A percentile compares a stretch with the other conserved stretches of the same genome.
phyloP scores from a whole-genome alignment of 2,329 filamentous ascomycete genomes.

The Acephala macrosclerotiorum region DNA sequence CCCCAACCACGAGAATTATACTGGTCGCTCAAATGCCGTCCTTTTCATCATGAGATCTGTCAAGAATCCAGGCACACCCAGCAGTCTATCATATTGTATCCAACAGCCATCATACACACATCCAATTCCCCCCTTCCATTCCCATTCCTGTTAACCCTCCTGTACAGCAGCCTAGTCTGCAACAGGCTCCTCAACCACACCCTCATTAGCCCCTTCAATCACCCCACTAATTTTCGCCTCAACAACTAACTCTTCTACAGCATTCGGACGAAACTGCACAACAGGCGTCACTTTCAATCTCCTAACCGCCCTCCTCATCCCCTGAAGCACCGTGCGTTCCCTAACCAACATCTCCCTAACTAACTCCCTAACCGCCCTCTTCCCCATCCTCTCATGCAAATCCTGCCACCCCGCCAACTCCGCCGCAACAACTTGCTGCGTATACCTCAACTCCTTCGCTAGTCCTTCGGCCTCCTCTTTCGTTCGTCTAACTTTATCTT shows the following conservation, averaged over 20 bases:
- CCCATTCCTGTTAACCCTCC: too few species aligned
- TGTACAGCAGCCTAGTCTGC: not conserved
- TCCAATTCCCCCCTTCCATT: not conserved
- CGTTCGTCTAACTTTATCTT: slow-evolving; percentile 76
- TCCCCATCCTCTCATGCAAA: slow-evolving; percentile 79
- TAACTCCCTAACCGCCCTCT: slow-evolving; percentile 76
- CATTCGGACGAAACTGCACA: not conserved
- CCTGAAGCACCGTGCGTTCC: slow-evolving; percentile 81
- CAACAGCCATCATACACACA: slow-evolving; percentile 10
- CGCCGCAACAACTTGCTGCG: slow-evolving; percentile 89
- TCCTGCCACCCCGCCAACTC: slow-evolving; percentile 96
- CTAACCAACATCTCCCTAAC: slow-evolving; percentile 80
- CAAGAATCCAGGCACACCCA: not conserved
- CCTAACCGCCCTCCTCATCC: slow-evolving; percentile 80
- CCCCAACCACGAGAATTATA: not conserved
- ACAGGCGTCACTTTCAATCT: slow-evolving; percentile 37
- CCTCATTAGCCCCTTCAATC: not conserved
- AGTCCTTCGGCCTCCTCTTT: slow-evolving; percentile 75
- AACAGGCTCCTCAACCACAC: not conserved
- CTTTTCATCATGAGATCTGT: not conserved
- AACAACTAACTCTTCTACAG: not conserved
- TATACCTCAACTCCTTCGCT: slow-evolving; percentile 86
- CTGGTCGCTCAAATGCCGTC: slow-evolving; percentile 1
- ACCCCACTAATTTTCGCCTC: not conserved
- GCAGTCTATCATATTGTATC: slow-evolving; percentile 8